Base-by-base conservation (phyloP, 2,329 filamentous ascomycete genomes). In the Venturiaceae sp. region DNA sequence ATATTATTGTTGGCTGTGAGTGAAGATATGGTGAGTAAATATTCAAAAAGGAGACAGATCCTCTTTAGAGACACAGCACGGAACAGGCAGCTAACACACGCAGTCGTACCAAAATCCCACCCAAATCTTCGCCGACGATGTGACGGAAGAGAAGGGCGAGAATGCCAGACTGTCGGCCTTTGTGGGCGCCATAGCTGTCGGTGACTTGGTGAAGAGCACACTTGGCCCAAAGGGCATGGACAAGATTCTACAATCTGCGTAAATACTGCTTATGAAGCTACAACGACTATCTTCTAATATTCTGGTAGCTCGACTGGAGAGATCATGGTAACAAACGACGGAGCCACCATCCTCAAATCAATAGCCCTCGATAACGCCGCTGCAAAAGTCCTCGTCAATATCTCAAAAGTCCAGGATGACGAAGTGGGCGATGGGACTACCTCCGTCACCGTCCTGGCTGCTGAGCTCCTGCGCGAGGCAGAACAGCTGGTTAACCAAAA, bases 111-210 rank as follows among this genome's bases (percentile, higher is more conserved):
- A 73, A 62, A 94, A 91, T 77, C 92, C 92, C 69, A 96, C 91
- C 63, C 92, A 97, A 77, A 97, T 97, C 80, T 97, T 97, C 77
- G 90, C 91, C 69, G 90, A 96, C 75, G 92, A 95, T 72, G 94
- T 95, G 66, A 94, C 88, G 60, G 90, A 97, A 77, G 92, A 97
- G 79, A 97, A 96, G 80, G 94, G 94, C 68, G 92, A 97, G 80
- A 97, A 97, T 88, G 92, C 94, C 69, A 90, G 92, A 83, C 87
- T 97, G 67, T 88, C 90, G n/a, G 92, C 92, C 64, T 99, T 99
- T 69, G 92, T 99, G 58, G 94, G 94, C 67, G 94, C 94, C 72
- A 99, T 99, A 70, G 94, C 94, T 58, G 94, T 99, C 52, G 94
- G 94, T 57, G 94, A 99, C 68, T 77, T 99, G 65, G 94, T 99